Percentiles rank a stretch among this genome's conserved stretches.
Conservation (phyloP, 2,329 filamentous ascomycete species). For the Intubia oerlemansii region DNA sequence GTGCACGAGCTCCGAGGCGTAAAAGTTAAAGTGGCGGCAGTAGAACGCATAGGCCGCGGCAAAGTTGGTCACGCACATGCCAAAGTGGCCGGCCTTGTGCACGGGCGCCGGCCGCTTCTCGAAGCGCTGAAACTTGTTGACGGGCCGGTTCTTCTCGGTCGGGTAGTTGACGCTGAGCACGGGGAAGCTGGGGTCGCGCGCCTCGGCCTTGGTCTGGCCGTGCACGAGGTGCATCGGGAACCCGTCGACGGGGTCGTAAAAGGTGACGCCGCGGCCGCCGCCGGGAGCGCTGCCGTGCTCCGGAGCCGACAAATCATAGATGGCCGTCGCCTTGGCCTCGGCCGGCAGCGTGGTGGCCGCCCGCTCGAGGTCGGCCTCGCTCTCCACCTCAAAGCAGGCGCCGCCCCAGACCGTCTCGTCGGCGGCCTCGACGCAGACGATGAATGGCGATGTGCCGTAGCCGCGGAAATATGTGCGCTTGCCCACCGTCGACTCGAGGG, state of each 20-base stretch:
- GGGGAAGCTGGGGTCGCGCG: constrained; percentile 19
- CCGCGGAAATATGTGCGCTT: constrained; percentile 35
- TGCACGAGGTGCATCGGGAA: constrained; percentile 35
- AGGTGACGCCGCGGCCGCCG: constrained; percentile 29
- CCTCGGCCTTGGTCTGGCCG: constrained; percentile 23
- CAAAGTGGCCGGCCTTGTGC: constrained; percentile 33
- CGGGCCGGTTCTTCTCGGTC: constrained; percentile 26
- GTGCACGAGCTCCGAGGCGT: constrained; percentile 23
- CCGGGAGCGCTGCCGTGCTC: constrained; percentile 29
- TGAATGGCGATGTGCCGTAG: constrained; percentile 37
- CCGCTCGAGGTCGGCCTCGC: constrained; percentile 28
- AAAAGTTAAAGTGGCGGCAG: constrained; percentile 25
- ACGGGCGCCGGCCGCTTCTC: constrained; percentile 17
- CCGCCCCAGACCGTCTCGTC: constrained; percentile 30
- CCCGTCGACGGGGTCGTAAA: constrained; percentile 30
- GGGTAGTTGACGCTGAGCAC: constrained; percentile 23
- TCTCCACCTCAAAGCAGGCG: constrained; percentile 34
- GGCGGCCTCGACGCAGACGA: constrained; percentile 30
- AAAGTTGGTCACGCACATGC: constrained; percentile 29
- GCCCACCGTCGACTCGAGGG: constrained; percentile 15
- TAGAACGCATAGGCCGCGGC: constrained; percentile 27
- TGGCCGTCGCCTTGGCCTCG: constrained; percentile 23
- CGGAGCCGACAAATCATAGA: no score
- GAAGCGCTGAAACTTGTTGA: constrained; percentile 29
- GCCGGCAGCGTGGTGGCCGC: constrained; percentile 24